phyloP scores from a whole-genome alignment of 2,329 filamentous ascomycete genomes.

The Cephalotrichum gorgonifer region DNA sequence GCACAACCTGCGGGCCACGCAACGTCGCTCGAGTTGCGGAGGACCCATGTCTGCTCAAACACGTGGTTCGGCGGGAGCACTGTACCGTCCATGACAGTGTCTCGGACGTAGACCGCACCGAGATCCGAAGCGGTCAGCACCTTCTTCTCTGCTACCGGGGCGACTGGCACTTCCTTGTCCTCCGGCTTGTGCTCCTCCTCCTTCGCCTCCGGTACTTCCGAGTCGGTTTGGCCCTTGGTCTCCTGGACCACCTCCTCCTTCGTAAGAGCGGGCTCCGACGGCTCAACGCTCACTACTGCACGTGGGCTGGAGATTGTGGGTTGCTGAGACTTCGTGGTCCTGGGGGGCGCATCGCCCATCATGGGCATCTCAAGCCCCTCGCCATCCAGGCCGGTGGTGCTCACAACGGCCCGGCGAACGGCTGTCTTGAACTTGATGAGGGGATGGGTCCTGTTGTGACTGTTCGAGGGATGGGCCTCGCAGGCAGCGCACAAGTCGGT shows the following conservation, averaged over 20 bases:
- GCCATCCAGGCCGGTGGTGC: conserved; percentile 68
- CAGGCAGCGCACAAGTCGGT: conserved; percentile 91
- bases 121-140: conserved; percentile 19
- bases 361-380: conserved; percentile 53
- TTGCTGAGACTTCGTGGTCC: conserved; percentile 53
- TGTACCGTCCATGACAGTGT: conserved; percentile 71
- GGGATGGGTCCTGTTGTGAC: conserved; percentile 91
- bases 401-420: conserved; percentile 78
- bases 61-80: conserved; percentile 57
- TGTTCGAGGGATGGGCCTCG: conserved; percentile 75
- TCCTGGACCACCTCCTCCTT: conserved; percentile 19
- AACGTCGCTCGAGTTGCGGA: conserved; percentile 70
- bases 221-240: conserved; percentile 9
- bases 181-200: conserved; percentile 8
- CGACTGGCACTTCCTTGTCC: conserved; percentile 13
- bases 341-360: conserved; percentile 53
- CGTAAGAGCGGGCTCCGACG: conserved; percentile 5
- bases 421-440: conserved; percentile 95
- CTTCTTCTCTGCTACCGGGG: conserved; percentile 5
- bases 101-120: conserved; percentile 58
- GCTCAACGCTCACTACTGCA: conserved; percentile 3
- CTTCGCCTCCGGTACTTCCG: neutral
- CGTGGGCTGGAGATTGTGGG: conserved; percentile 11
- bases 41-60: conserved; percentile 85
- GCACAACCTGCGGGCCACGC: conserved; percentile 84